These are phyloP conservation scores for Arthromyces matolae DNA, from an alignment of 768 basidiomycete species.

Conservation along the genomic window DNA sequence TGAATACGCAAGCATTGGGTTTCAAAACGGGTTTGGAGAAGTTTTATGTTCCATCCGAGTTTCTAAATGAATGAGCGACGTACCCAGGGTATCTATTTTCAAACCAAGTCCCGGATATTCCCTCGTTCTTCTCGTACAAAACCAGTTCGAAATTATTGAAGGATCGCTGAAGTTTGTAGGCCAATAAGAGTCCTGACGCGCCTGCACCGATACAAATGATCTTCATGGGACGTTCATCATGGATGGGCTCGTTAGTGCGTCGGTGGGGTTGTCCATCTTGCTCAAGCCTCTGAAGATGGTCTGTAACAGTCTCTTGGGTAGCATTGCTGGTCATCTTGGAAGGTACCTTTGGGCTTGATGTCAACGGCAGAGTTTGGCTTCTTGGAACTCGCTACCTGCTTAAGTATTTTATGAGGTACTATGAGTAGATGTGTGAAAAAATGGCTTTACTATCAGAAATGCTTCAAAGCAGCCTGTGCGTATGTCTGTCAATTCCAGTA, in stretches of 20 bases:
- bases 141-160: conserved; percentile 30
- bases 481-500: too few species aligned
- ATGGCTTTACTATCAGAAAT: too few species aligned
- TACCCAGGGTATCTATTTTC: conserved; percentile 36
- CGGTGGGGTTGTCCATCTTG: neutral
- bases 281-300: too few species aligned
- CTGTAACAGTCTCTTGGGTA: too few species aligned
- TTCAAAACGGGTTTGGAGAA: neutral
- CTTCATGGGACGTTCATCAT: conserved; percentile 24
- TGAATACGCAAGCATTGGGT: neutral
- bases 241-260: conserved; percentile 22
- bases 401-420: too few species aligned
- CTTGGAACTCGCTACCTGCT: too few species aligned
- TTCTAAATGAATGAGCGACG: neutral
- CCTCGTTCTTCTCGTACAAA: conserved; percentile 32
- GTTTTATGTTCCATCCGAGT: too few species aligned
- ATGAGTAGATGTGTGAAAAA: too few species aligned
- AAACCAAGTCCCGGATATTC: conserved; percentile 31
- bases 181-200: conserved; percentile 29
- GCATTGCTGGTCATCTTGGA: too few species aligned
- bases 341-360: too few species aligned
- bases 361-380: too few species aligned
- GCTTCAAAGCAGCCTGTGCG: too few species aligned
- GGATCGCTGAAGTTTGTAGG: conserved; percentile 33
- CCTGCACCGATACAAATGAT: conserved; percentile 33